Percentiles rank a stretch among this genome's conserved stretches.
phyloP scores from a whole-genome alignment of 192 early-diverging fungal genomes.

The Coemansia sp. region DNA sequence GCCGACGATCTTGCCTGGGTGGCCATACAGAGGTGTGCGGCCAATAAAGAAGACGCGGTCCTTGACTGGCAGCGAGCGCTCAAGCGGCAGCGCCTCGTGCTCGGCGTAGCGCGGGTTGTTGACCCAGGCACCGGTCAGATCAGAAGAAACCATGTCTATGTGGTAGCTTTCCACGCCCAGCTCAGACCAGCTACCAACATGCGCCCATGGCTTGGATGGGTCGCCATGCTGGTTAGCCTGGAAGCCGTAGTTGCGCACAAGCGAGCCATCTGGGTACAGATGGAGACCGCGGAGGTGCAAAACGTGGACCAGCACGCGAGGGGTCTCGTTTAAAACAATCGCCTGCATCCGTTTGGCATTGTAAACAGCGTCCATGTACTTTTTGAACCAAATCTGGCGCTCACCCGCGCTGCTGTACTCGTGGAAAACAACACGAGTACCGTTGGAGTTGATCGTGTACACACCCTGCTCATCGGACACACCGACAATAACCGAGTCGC shows the following conservation, averaged over 20 bases:
- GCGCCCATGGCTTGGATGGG: slow-evolving; percentile 21
- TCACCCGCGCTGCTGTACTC: slow-evolving; percentile 14
- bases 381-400: slow-evolving; percentile 21
- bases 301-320: slow-evolving; percentile 34
- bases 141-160: slow-evolving; percentile 48
- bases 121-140: slow-evolving; percentile 38
- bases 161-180: slow-evolving; percentile 27
- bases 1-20: slow-evolving; percentile 62
- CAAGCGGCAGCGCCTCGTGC: slow-evolving; percentile 61
- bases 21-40: slow-evolving; percentile 63
- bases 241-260: slow-evolving; percentile 45
- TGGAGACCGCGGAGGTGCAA: slow-evolving; percentile 39
- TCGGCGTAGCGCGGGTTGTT: slow-evolving; percentile 70
- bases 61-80: slow-evolving; percentile 66
- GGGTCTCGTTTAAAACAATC: slow-evolving; percentile 9
- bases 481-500: slow-evolving; percentile 70
- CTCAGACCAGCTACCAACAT: slow-evolving; percentile 10
- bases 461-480: slow-evolving; percentile 65
- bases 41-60: slow-evolving; percentile 82
- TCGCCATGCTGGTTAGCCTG: neutral
- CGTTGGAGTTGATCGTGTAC: slow-evolving; percentile 42
- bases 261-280: slow-evolving; percentile 36
- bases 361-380: slow-evolving; percentile 26
- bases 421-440: slow-evolving; percentile 7
- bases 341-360: slow-evolving; percentile 21